Evolutionary conservation across 768 basidiomycete genomes (phyloP), one percentile per base, ranked within the genome.

Genomic region (Coprinopsis cinerea): DNA sequence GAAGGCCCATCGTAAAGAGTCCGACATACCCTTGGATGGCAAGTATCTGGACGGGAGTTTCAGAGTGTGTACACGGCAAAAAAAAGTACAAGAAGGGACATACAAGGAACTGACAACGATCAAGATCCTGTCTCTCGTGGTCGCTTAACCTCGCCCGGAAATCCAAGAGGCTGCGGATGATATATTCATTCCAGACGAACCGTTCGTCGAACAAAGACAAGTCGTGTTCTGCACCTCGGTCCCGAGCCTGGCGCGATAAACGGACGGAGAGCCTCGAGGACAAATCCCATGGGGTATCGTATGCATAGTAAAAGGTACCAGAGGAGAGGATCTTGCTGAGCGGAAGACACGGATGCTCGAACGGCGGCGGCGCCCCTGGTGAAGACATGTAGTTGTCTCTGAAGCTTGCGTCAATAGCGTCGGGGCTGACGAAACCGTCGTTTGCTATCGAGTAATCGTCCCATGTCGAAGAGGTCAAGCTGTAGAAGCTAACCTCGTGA

Each of bases 1-100:
- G 85, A 17, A 86, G 71, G 6, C 87, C 76, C 71, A 97, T 78
- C 0, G 85, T 83, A 55, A 79, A 83, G n/a, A 86, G 71, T 0
- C 91, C 92, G 23, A 88, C 88, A 61, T 85, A 97, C 15, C 96
- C 96, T 75, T 99, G 96, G 30, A 96, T 94, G 17, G 89, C 84
- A 27, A 93, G 78, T 20, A 95, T 76, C 85, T 96, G 57, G 24
- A 50, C 49, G 15, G 23, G 40, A 47, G 49, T 45, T 14, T 48
- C 35, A 51, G 52, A 50, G 37, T 44, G 39, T 49, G 53, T 27
- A 30, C 46, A 18, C 28, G 13, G 24, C 48, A 30, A 49, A 52
- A 40, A 54, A 37, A 47, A 32, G 37, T 45, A 57, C 34, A 48
- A 36, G 44, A 53, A 17, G 9, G 15, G 5, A 73, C 85, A 58